Conservation (phyloP, 2,329 filamentous ascomycete species). For the Thelonectria olida region DNA sequence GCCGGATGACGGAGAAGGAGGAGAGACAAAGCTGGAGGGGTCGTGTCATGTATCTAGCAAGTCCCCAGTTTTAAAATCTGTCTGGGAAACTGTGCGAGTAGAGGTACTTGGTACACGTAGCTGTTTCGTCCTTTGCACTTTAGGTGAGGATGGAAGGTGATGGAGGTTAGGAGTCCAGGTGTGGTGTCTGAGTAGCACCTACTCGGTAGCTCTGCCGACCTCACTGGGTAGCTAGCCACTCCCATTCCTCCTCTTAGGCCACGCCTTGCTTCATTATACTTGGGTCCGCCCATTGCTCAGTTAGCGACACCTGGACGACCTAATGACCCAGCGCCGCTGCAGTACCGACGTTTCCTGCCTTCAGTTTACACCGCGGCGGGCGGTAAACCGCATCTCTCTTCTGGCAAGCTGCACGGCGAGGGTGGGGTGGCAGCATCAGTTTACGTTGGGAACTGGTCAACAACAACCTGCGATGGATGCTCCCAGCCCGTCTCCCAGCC, state of each 20-base stretch:
- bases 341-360: background rate
- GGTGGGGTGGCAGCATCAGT: background rate
- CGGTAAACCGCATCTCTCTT: conserved; percentile 7
- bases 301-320: background rate
- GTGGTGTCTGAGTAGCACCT: conserved; percentile 9
- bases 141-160: background rate
- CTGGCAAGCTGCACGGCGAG: conserved; percentile 1
- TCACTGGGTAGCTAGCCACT: background rate
- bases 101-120: conserved; percentile 5
- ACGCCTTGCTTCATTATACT: too few species aligned
- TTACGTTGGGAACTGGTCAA: conserved; percentile 14
- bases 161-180: background rate
- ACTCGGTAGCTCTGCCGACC: background rate
- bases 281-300: background rate
- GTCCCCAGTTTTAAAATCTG: conserved; percentile 40
- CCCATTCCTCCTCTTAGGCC: background rate
- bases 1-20: conserved; percentile 38
- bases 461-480: background rate
- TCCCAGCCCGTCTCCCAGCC: background rate
- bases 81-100: conserved; percentile 21
- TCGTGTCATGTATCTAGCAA: conserved; percentile 45
- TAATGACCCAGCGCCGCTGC: background rate
- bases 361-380: conserved; percentile 3
- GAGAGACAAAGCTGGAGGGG: conserved; percentile 43
- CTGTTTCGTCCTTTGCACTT: background rate